phyloP scores from a whole-genome alignment of 495 filamentous ascomycete genomes.

The Cercophora newfieldiana region DNA sequence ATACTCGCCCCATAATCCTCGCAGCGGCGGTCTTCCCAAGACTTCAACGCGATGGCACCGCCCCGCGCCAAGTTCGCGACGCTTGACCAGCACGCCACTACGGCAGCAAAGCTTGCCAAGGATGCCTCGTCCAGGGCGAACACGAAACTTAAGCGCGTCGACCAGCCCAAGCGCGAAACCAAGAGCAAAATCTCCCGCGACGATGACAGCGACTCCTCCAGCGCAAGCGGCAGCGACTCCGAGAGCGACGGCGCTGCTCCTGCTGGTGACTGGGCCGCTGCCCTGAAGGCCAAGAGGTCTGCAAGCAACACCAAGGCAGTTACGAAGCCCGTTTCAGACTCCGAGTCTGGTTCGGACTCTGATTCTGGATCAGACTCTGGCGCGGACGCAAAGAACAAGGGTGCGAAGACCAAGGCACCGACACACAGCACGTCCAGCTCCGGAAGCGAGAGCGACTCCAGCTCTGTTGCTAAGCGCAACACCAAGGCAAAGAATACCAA shows the following conservation, averaged over 20 bases:
- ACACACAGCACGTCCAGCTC: neutral
- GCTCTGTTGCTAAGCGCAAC: conserved; percentile 14
- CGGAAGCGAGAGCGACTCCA: neutral
- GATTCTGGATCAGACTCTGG: conserved; percentile 30
- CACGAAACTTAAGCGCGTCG: conserved; percentile 4
- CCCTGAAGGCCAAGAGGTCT: conserved; percentile 18
- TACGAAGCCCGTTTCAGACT: conserved; percentile 15
- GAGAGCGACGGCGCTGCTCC: conserved; percentile 14
- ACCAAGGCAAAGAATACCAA: conserved; percentile 7
- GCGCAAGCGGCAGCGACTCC: conserved; percentile 33
- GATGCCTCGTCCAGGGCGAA: conserved; percentile 20
- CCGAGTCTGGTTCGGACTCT: conserved; percentile 28
- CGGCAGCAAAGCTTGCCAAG: conserved; percentile 30
- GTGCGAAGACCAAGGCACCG: conserved; percentile 14
- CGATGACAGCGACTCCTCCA: conserved; percentile 24
- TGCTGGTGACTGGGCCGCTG: conserved; percentile 5
- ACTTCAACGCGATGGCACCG: conserved; percentile 32
- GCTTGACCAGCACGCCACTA: conserved; percentile 32
- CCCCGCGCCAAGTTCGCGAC: conserved; percentile 36
- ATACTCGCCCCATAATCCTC: neutral
- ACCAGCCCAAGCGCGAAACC: conserved; percentile 22
- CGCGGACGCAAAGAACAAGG: conserved; percentile 31
- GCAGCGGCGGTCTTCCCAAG: neutral
- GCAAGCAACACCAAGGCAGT: conserved; percentile 12
- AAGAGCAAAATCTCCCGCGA: conserved; percentile 22